Conservation (phyloP, 2,329 filamentous ascomycete species). For the Thielaviopsis ethacetica region DNA sequence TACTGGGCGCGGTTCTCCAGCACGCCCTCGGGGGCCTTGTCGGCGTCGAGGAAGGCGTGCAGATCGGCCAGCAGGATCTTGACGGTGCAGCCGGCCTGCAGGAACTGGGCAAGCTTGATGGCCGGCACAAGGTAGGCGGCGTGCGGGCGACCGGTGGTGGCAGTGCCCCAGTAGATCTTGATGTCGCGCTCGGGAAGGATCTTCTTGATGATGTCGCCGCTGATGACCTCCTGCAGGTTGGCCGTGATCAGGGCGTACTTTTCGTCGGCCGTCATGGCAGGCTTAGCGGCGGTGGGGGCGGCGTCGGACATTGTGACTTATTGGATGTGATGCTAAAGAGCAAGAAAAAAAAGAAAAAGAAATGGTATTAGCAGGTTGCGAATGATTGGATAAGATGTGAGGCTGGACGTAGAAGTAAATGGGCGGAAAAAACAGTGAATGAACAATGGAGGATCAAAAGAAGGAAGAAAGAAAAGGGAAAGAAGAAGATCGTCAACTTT, state of each 20-base stretch:
- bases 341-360: background rate
- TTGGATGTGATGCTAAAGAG: background rate
- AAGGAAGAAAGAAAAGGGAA: background rate
- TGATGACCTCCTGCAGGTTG: conserved; percentile 69
- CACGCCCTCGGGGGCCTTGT: conserved; percentile 78
- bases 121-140: conserved; percentile 79
- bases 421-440: background rate
- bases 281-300: conserved; percentile 14
- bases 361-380: background rate
- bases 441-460: no score
- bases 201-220: conserved; percentile 66
- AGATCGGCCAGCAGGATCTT: conserved; percentile 62
- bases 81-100: conserved; percentile 69
- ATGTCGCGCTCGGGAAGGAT: conserved; percentile 55
- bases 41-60: conserved; percentile 64
- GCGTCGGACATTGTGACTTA: background rate
- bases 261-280: conserved; percentile 32
- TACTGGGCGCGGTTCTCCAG: conserved; percentile 69
- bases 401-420: no score
- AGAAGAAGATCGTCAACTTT: background rate
- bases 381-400: background rate
- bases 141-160: conserved; percentile 76
- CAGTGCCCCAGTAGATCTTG: conserved; percentile 78
- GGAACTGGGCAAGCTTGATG: conserved; percentile 78
- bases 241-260: conserved; percentile 61